These are phyloP conservation scores for Sarocladiaceae sp. DNA, from an alignment of 2,329 filamentous ascomycete species.

Conservation along the genomic window DNA sequence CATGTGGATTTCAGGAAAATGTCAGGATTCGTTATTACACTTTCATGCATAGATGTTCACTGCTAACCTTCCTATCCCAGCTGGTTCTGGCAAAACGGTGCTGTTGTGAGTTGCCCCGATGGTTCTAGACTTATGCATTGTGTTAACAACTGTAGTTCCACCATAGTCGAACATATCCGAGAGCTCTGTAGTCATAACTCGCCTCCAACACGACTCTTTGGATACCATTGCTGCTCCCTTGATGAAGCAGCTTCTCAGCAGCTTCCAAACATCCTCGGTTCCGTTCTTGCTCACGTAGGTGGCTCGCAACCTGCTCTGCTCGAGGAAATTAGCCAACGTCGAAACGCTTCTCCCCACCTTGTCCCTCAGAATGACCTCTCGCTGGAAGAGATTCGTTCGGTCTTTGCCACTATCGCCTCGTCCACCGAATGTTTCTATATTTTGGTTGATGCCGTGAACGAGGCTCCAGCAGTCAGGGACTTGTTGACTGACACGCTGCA, in stretches of 20 bases:
- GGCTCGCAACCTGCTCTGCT: slow-evolving; percentile 13
- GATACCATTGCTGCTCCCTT: slow-evolving; percentile 21
- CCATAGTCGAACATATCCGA: slow-evolving; percentile 18
- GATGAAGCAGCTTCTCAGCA: slow-evolving; percentile 21
- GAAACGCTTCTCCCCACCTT: slow-evolving; percentile 9
- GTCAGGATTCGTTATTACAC: slow-evolving; percentile 11
- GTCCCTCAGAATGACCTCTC: slow-evolving; percentile 18
- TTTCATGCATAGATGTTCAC: background rate
- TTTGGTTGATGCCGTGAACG: slow-evolving; percentile 20
- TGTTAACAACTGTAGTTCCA: slow-evolving; percentile 16
- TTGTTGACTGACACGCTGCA: slow-evolving; percentile 14
- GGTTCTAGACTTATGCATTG: background rate
- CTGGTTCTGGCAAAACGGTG: slow-evolving; percentile 24
- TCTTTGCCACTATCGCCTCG: slow-evolving; percentile 13
- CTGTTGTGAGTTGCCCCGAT: slow-evolving; percentile 17
- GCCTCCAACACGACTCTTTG: slow-evolving; percentile 13
- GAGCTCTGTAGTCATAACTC: slow-evolving; percentile 3
- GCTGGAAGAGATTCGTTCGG: slow-evolving; percentile 12
- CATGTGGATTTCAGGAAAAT: slow-evolving; percentile 21
- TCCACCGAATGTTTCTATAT: slow-evolving; percentile 16
- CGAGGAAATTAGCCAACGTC: slow-evolving; percentile 15
- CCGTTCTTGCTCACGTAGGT: slow-evolving; percentile 20
- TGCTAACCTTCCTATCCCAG: slow-evolving; percentile 8
- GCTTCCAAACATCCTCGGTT: slow-evolving; percentile 23
- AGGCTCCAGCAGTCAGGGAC: slow-evolving; percentile 14